Evolutionary conservation across 2,329 filamentous ascomycete species (phyloP).

Genomic region (Aulographum hederae): DNA sequence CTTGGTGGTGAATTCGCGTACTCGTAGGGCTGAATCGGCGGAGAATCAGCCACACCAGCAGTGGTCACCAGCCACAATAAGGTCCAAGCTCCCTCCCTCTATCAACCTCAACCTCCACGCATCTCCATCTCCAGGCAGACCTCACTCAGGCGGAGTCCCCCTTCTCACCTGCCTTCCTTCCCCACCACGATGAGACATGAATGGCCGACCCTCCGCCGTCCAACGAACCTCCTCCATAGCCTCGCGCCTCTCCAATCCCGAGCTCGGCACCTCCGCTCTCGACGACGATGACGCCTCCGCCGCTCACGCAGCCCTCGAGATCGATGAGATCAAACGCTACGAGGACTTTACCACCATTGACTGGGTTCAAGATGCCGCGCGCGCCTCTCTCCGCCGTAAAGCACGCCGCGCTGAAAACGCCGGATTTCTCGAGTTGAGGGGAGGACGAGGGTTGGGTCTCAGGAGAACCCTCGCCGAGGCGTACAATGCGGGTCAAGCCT

Average conservation of each 20-base stretch:
- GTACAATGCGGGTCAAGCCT: constrained; percentile 92
- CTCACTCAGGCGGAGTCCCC: too few species aligned
- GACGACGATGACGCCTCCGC: constrained; percentile 32
- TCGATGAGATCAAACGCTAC: constrained; percentile 94
- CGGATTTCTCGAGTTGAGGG: constrained; percentile 50
- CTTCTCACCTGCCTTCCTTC: too few species aligned
- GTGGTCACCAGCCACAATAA: too few species aligned
- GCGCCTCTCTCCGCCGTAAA: constrained; percentile 70
- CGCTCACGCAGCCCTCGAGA: constrained; percentile 67
- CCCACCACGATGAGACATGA: constrained; percentile 26
- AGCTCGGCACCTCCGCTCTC: constrained; percentile 45
- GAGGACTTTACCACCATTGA: constrained; percentile 99
- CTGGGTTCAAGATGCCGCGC: constrained; percentile 94
- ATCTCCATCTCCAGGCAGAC: too few species aligned
- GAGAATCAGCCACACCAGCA: too few species aligned
- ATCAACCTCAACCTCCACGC: too few species aligned
- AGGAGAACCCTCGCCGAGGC: constrained; percentile 63
- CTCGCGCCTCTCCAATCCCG: constrained; percentile 48
- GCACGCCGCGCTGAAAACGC: constrained; percentile 54
- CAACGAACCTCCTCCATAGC: too few species aligned
- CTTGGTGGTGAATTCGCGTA: too few species aligned
- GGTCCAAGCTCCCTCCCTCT: too few species aligned
- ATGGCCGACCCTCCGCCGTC: constrained; percentile 26
- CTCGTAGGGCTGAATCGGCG: too few species aligned
- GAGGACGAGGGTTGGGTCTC: constrained; percentile 48